Base-by-base conservation (phyloP, 768 basidiomycete genomes). In the Russula abietina region DNA sequence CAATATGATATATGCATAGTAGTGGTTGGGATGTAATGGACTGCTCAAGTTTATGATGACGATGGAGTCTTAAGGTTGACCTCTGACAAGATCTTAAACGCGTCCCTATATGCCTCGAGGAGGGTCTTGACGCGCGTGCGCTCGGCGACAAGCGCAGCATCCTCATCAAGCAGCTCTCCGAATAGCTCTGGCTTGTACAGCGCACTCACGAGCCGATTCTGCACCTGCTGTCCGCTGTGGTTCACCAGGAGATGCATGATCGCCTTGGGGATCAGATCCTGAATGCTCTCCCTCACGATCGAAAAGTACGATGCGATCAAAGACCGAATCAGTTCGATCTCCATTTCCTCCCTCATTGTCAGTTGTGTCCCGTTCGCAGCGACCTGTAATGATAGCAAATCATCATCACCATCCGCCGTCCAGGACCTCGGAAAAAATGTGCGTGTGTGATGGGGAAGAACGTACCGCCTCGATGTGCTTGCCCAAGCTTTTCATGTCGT, bases 221-320 rank as follows among this genome's bases (percentile, higher is more conserved):
- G 97, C 28, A 99, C 93, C 19, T 93, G 90, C 72, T 98, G 90
- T 50, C 93, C 88, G n/a, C 95, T 95, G 71, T 91, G 83, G 75
- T 97, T 98, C 71, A 99, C 96, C 65, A 98, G 82, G 69, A 94
- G 84, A 77, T 98, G 96, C 96, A 98, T 98, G 77, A 97, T 89
- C 24, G 95, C 93, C 76, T 99, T 99, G 38, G 97, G 97, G 22
- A 99, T 84, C 60, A 98, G 81, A 73, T 99, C 97, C 68, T 98
- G 93, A 66, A 99, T 97, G 71, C 88, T 92, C 74, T 98, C 95
- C 48, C 97, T 88, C 26, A 95, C 90, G 71, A 99, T 98, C 62
- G 84, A 79, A 77, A 99, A 99, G 78, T 99, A 99, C 14, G 93
- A 94, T 30, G 87, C 83, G 71, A 99, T 98, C 67, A 98, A 83